Base-by-base conservation (phyloP, 2,329 filamentous ascomycete species). In the Periglandula ipomoeae region DNA sequence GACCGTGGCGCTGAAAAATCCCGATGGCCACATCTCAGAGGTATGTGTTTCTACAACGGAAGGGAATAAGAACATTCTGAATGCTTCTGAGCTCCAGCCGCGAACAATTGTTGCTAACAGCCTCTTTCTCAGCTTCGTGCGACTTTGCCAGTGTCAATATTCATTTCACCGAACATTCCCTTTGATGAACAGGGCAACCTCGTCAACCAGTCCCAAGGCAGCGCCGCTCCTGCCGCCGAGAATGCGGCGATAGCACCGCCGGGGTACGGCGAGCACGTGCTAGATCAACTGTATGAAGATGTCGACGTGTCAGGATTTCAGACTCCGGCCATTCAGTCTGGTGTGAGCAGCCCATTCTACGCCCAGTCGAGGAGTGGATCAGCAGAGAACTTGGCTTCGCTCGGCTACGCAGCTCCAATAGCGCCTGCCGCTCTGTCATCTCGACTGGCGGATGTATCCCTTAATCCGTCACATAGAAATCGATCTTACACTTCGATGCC, bases 21-120 rank as follows among this genome's bases (percentile, higher is more conserved):
- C 93, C 0, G 93, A 98, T 63, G 91, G 90, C 0, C 93, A 97
- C 62, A 78, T 90, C 48, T 96, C 90, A 49, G 91, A 97, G 76
- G 82, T 86, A 72, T 62, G 73, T 59, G 17, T 42, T 19, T 19
- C 35, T 23, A 34, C 30, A 24, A 27, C 30, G 15, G 10, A 19
- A 35, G 17, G 22, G 9, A 42, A 24, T 15, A 42, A 22, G 19
- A 20, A 19, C n/a, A 1, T 10, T 41, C 26, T 5, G 9, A 4
- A 39, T 19, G 27, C 10, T 26, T 32, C 30, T 10, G 2, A 13
- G 40, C n/a, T 34, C 6, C 26, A 45, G 26, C 34, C 4, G 26
- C 11, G 5, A 8, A 11, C 8, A 19, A 6, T 20, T 4, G 44
- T 46, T 13, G 40, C 44, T 49, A 19, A 52, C 34, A 20, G 8